A percentile compares a stretch with the other conserved stretches of the same genome.
phyloP scores from a whole-genome alignment of 371 early-diverging fungal genomes.

The Chytridium lagenaria region DNA sequence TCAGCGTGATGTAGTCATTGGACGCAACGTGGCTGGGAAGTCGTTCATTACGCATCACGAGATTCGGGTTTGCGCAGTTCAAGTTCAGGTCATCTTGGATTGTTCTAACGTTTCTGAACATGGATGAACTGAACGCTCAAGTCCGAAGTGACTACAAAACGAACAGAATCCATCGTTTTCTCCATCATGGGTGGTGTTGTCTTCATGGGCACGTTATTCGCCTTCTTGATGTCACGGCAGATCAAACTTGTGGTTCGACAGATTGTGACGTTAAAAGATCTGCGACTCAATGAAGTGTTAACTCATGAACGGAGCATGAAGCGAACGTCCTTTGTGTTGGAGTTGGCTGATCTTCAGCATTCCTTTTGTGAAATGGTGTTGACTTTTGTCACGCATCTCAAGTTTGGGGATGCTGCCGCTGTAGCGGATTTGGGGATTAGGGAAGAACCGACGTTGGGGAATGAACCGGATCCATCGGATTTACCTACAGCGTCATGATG shows the following conservation, averaged over 20 bases:
- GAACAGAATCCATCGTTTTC: slow-evolving; percentile 16
- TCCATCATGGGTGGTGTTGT: slow-evolving; percentile 20
- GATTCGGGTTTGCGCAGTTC: not conserved
- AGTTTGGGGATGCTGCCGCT: not conserved
- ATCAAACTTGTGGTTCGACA: slow-evolving; percentile 22
- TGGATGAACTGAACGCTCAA: not conserved
- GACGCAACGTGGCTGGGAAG: too few species aligned
- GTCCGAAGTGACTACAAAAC: not conserved
- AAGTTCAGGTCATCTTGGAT: slow-evolving; percentile 10
- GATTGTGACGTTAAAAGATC: slow-evolving; percentile 15
- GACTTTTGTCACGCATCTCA: slow-evolving; percentile 17
- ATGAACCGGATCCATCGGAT: too few species aligned
- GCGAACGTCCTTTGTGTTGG: slow-evolving; percentile 17
- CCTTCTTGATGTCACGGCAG: slow-evolving; percentile 17
- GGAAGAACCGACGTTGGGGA: too few species aligned
- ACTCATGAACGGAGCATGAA: slow-evolving; percentile 14
- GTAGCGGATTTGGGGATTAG: too few species aligned
- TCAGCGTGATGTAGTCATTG: too few species aligned
- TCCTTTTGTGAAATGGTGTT: slow-evolving; percentile 24
- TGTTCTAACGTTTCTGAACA: not conserved
- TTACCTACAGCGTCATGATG: too few species aligned
- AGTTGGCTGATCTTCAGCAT: slow-evolving; percentile 22
- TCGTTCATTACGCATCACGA: too few species aligned
- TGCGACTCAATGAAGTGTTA: slow-evolving; percentile 19
- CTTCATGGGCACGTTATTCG: slow-evolving; percentile 23